These are phyloP conservation scores for Cladosporium halotolerans DNA, from an alignment of 2,329 filamentous ascomycete species.

Conservation along the genomic window DNA sequence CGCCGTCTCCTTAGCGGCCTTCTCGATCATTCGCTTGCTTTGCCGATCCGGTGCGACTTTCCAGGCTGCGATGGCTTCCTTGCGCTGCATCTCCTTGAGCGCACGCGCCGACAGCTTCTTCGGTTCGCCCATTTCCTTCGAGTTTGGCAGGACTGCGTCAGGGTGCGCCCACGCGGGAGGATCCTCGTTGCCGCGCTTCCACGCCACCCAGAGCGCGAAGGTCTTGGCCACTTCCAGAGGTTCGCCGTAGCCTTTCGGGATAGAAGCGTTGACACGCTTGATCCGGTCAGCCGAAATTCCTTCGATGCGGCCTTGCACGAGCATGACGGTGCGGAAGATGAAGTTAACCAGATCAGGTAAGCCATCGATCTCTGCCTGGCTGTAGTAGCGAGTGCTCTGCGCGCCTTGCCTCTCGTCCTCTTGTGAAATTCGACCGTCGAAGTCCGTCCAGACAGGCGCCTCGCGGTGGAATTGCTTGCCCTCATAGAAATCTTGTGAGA, in stretches of 20 bases:
- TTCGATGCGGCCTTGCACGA: constrained; percentile 55
- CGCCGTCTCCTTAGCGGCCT: background rate
- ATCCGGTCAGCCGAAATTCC: constrained; percentile 53
- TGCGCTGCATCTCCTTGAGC: constrained; percentile 51
- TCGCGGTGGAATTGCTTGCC: constrained; percentile 52
- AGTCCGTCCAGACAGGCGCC: constrained; percentile 53
- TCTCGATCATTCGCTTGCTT: constrained; percentile 3
- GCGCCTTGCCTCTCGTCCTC: constrained; percentile 44
- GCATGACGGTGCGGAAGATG: constrained; percentile 57
- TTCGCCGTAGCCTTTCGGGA: constrained; percentile 57
- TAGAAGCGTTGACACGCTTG: constrained; percentile 56
- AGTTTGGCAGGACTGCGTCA: constrained; percentile 48
- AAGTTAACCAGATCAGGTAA: constrained; percentile 54
- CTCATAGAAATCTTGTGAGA: constrained; percentile 49
- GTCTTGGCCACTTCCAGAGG: constrained; percentile 53
- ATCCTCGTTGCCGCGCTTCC: constrained; percentile 60
- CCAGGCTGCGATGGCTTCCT: constrained; percentile 41
- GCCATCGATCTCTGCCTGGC: constrained; percentile 56
- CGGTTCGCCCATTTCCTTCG: constrained; percentile 40
- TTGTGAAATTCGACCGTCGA: constrained; percentile 46
- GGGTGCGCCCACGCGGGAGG: constrained; percentile 58
- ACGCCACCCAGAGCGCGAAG: constrained; percentile 61
- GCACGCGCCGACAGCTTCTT: constrained; percentile 53
- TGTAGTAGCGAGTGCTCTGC: constrained; percentile 54
- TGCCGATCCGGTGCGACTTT: constrained; percentile 10